Percentiles rank a stretch among this genome's conserved stretches.
These are phyloP conservation scores for Pyrenochaeta sp. DNA, from an alignment of 2,329 filamentous ascomycete genomes.

Conservation along the genomic window DNA sequence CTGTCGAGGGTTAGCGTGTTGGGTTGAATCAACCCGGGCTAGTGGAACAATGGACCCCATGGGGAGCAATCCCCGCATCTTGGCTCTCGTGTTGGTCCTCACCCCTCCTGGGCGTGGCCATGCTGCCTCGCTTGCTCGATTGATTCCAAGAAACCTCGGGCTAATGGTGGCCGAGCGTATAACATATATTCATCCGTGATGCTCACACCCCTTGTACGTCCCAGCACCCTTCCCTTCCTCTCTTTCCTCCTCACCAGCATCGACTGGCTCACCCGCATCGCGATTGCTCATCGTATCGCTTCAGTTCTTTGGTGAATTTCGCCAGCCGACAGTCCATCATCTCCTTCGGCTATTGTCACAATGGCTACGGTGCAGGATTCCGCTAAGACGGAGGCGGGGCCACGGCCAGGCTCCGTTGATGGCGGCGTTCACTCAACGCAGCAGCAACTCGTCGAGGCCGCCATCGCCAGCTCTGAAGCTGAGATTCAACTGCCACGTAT, in stretches of 20 bases:
- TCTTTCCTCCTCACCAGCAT: background rate
- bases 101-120: conserved; percentile 9
- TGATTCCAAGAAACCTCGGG: conserved; percentile 17
- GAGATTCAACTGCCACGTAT: conserved; percentile 17
- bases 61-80: conserved; percentile 23
- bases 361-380: conserved; percentile 18
- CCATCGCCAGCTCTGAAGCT: conserved; percentile 13
- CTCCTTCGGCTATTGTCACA: conserved; percentile 3
- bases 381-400: conserved; percentile 8
- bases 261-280: background rate
- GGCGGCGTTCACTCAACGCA: conserved; percentile 14
- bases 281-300: conserved; percentile 1
- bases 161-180: conserved; percentile 11
- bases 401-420: conserved; percentile 11
- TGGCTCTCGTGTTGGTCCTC: conserved; percentile 15
- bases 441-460: conserved; percentile 23
- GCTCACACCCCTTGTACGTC: no score
- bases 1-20: no score
- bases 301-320: conserved; percentile 4
- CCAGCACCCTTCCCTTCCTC: conserved; percentile 8
- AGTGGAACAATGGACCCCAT: conserved; percentile 11
- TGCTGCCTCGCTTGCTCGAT: conserved; percentile 5
- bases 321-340: background rate
- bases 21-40: no score
- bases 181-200: conserved; percentile 17